Base-by-base conservation (phyloP, 257 asterid genomes). In the Solanum sparsipilum region DNA sequence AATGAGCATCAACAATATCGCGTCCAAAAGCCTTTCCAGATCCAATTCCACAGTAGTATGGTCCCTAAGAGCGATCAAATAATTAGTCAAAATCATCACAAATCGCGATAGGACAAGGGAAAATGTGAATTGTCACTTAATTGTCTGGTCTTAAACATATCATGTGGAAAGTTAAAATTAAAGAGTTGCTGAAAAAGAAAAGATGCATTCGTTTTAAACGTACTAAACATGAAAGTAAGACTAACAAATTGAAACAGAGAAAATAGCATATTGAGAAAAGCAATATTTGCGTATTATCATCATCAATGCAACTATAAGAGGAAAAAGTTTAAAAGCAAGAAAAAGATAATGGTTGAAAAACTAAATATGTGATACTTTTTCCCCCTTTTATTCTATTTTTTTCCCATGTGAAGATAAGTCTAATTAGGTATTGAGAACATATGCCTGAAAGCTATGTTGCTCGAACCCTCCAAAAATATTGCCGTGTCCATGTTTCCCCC, bases 21-120 rank as follows among this genome's bases (percentile, higher is more conserved):
- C 98, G 98, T 10, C 99, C 99, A 58, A 93, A 96, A 23, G 98
- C 98, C 86, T 96, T 96, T 83, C 95, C 98, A 0, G 98, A 96
- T 89, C 99, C 99, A 29, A 91, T 85, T 39, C 98, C 98, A 87
- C 98, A 96, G 83, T 95, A 96, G 88, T 96, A 96, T 5, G 99
- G 98, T n/a, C 98, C 99, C 98, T 96, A 35, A 79, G 31, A 25
- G 2, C 68, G 1, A 5, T 46, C 10, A 9, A 18, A 46, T 9
- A 29, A 5, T 18, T 5, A 81, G 11, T 15, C 27, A 32, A 18
- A 9, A 27, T 27, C 67, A 79, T 44, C 67, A 44, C 4, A 38
- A 76, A n/a, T 39, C 7, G 39, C 39, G 2, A 46, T 44, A 44
- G 38, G 39, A 79, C 9, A 79, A 79, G 38, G 38, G n/a, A 52